Conservation (phyloP, 345 rosid genomes). For the Dimocarpus longan region DNA sequence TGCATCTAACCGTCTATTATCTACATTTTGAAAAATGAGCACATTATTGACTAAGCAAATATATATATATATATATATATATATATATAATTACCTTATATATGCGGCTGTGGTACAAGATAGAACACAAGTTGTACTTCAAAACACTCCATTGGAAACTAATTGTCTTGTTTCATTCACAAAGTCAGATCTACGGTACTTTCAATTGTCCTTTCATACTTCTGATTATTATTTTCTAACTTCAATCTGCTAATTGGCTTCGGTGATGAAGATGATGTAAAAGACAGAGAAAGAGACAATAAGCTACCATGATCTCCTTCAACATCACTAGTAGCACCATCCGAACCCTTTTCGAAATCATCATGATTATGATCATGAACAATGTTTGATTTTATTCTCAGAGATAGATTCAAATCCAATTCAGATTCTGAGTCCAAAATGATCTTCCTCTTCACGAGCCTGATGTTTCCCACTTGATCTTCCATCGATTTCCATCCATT, state of each 20-base stretch:
- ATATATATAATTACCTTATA: too few species aligned
- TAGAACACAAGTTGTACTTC: slow-evolving; percentile 53
- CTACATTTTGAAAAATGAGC: too few species aligned
- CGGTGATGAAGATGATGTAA: slow-evolving; percentile 41
- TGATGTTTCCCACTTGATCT: slow-evolving; percentile 24
- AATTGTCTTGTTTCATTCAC: slow-evolving; percentile 55
- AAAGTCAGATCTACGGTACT: slow-evolving; percentile 90
- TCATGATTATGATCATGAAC: slow-evolving; percentile 17
- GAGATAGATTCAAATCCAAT: slow-evolving; percentile 74
- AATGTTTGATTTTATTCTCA: slow-evolving; percentile 39
- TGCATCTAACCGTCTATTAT: too few species aligned
- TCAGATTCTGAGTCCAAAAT: slow-evolving; percentile 25
- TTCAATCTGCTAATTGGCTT: slow-evolving; percentile 38
- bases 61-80: too few species aligned
- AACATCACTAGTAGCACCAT: not conserved
- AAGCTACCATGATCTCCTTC: slow-evolving; percentile 37
- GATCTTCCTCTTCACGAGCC: slow-evolving; percentile 45
- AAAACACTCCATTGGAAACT: slow-evolving; percentile 69
- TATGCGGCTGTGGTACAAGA: too few species aligned
- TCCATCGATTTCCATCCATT: slow-evolving; percentile 19
- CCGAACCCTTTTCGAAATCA: slow-evolving; percentile 7
- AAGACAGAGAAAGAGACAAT: slow-evolving; percentile 74
- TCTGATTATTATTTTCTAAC: slow-evolving; percentile 32
- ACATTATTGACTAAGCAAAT: too few species aligned
- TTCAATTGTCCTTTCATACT: slow-evolving; percentile 35